Percentiles rank a stretch among this genome's conserved stretches.
Conservation (phyloP, 1,284 basidiomycete genomes). For the Puccinia coronata region DNA sequence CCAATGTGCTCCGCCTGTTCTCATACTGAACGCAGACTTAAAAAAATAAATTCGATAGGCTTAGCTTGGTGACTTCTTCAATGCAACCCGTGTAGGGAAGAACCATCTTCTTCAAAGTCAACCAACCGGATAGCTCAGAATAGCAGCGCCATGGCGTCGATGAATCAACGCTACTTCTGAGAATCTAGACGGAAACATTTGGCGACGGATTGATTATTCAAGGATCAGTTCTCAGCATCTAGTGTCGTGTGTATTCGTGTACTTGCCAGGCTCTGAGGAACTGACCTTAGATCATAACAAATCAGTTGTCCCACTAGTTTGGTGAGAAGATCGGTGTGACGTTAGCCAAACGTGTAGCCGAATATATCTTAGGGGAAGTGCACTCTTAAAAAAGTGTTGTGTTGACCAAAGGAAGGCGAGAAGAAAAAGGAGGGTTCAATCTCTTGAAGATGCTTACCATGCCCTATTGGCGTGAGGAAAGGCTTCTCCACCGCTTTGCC, state of each 20-base stretch:
- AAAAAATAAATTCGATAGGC: not conserved
- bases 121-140: slow-evolving; percentile 49
- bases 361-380: too few species aligned
- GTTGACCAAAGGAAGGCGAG: not conserved
- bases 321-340: not conserved
- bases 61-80: not conserved
- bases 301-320: slow-evolving; percentile 43
- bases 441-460: not conserved
- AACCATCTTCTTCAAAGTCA: not conserved
- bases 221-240: too few species aligned
- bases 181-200: not conserved
- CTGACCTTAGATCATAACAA: slow-evolving; percentile 47
- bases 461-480: slow-evolving; percentile 18
- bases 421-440: too few species aligned
- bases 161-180: slow-evolving; percentile 50
- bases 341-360: not conserved
- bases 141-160: slow-evolving; percentile 54
- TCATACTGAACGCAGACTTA: slow-evolving; percentile 57
- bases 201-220: not conserved
- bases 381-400: too few species aligned
- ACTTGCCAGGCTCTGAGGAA: not conserved
- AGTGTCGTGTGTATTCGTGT: not conserved
- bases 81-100: not conserved
- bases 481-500: slow-evolving; percentile 2
- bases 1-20: slow-evolving; percentile 59